These are phyloP conservation scores for Kalmusia sp. DNA, from an alignment of 2,329 filamentous ascomycete genomes.

Conservation along the genomic window DNA sequence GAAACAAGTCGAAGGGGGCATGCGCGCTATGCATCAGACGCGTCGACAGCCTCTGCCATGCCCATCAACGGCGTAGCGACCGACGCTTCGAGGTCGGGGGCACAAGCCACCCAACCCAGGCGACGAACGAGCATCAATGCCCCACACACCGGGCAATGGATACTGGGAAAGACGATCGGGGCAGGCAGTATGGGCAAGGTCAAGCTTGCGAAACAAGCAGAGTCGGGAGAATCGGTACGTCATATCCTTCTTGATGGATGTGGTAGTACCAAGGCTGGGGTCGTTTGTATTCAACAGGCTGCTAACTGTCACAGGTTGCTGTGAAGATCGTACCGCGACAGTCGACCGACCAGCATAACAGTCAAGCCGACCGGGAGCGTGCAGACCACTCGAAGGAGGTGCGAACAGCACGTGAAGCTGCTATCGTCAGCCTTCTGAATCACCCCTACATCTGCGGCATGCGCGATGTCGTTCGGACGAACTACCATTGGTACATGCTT, in stretches of 20 bases:
- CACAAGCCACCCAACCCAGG: slow-evolving; percentile 32
- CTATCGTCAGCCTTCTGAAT: slow-evolving; percentile 91
- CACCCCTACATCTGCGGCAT: slow-evolving; percentile 97
- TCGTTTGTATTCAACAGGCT: background rate
- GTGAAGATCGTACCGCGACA: slow-evolving; percentile 96
- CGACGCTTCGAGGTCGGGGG: slow-evolving; percentile 35
- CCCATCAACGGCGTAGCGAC: slow-evolving; percentile 46
- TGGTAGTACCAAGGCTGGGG: background rate
- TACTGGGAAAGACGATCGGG: slow-evolving; percentile 94
- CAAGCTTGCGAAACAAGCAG: slow-evolving; percentile 89
- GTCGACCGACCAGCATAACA: slow-evolving; percentile 82
- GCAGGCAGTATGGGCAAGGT: slow-evolving; percentile 99
- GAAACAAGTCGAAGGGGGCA: slow-evolving; percentile 61
- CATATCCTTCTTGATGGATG: background rate
- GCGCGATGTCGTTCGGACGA: slow-evolving; percentile 92
- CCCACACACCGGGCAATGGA: slow-evolving; percentile 84
- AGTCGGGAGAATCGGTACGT: slow-evolving; percentile 86
- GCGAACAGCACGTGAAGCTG: slow-evolving; percentile 90
- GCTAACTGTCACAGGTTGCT: slow-evolving; percentile 69
- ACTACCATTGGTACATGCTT: slow-evolving; percentile 99
- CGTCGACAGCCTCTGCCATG: slow-evolving; percentile 45
- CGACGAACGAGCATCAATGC: slow-evolving; percentile 85
- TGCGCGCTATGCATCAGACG: slow-evolving; percentile 55
- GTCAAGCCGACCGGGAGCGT: slow-evolving; percentile 77
- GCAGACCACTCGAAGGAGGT: slow-evolving; percentile 97